Evolutionary conservation across 129 eudicot species (phyloP), one percentile per base, ranked within the genome.

Genomic region (Tagetes erecta): DNA sequence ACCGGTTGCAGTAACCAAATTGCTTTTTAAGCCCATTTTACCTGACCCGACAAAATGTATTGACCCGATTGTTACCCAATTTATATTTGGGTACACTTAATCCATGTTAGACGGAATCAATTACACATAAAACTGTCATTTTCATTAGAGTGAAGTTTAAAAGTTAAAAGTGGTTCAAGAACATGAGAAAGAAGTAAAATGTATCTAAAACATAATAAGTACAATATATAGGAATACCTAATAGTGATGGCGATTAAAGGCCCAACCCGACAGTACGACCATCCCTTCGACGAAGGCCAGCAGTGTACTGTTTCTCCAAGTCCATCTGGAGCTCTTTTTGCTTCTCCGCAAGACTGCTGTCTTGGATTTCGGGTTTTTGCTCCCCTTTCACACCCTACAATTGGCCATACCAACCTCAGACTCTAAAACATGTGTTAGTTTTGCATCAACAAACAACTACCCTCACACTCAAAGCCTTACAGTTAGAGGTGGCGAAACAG

Each of bases 341-440:
- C 84, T 82, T 90, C 78, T 79, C 90, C 33, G 78, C 84, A 66
- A 41, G 79, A 11, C 68, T 38, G 69, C 70, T 63, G 46, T 84
- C 82, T 72, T 80, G 84, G 30, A 68, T 72, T 67, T 80, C 83
- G 30, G 86, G 75, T 81, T 92, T 82, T 41, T 45, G 68, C 0
- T 92, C 96, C 60, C 96, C 97, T 77, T 92, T 92, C 76, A 93
- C 97, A 80, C 98, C 98, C 98, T 93, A 93, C 98, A 93, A 93
- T 84, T 83, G 87, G 90, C 91, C 89, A 88, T 80, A 85, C 81
- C 96, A 93, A 88, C 97, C 97, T 93, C 98, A 93, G 98, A 93
- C 93, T 93, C 98, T 90, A 88, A 93, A 93, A 93, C 42, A 72
- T 49, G 52, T 46, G 52, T 46, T 46, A 8, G 52, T 46, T 46